Evolutionary conservation across 441 rosid species (phyloP).

Genomic region (Syzygium syzygioides): DNA sequence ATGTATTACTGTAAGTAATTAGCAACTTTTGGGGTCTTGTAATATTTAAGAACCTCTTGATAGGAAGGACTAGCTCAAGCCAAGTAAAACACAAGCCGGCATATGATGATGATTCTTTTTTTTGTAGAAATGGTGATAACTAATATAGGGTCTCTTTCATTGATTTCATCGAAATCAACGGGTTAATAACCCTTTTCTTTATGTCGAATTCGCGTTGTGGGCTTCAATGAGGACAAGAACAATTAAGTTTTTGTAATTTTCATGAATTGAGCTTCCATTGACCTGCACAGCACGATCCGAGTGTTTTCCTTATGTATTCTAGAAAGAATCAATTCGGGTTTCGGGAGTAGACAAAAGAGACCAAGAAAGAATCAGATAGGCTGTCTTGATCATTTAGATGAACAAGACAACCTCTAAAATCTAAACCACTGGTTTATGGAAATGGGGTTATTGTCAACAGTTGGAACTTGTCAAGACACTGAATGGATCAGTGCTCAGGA

Average conservation of each 20-base stretch:
- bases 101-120: no score
- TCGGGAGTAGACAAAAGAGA: no score
- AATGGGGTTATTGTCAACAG: no score
- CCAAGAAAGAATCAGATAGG: no score
- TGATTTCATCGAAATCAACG: not conserved
- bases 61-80: not conserved
- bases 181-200: not conserved
- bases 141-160: not conserved
- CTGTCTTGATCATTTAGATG: no score
- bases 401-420: no score
- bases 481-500: no score
- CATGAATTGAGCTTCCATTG: not conserved
- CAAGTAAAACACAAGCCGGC: no score
- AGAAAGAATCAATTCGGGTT: no score
- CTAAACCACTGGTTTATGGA: no score
- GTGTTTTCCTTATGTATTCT: not conserved
- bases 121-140: no score
- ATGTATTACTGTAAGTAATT: not conserved
- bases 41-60: not conserved
- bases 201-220: not conserved
- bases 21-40: not conserved
- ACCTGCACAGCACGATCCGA: not conserved
- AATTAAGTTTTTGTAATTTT: not conserved
- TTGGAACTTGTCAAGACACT: no score
- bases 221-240: not conserved